Base-by-base conservation (phyloP, 2,329 filamentous ascomycete genomes). In the Aureobasidium uvarum region DNA sequence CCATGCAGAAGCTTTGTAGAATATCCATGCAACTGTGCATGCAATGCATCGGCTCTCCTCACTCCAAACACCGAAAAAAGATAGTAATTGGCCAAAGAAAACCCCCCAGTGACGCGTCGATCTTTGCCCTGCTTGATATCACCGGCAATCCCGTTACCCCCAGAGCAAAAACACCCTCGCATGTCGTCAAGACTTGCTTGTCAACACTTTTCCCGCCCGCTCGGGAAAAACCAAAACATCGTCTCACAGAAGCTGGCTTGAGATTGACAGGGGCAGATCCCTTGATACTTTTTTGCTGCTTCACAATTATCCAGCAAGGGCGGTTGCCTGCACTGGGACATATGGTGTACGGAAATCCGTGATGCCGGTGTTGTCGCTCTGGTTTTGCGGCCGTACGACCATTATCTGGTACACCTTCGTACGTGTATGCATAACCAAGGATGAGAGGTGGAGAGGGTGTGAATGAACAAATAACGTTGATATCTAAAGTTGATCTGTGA, bases 31-130 rank as follows among this genome's bases (percentile, higher is more conserved):
- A 41, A 36, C 5, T 8, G 23, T 23, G 7, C 48, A 45, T 62
- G 60, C 60, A 63, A 45, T 62, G 60, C 60, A 63, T 36, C 60
- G 60, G 60, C 60, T 63, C 60, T 54, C 60, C 60, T 52, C 60
- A 5, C 20, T 36, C 46, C 23, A 28, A 43, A 54, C 23, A 43
- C 60, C 60, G 60, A 23, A 62, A 62, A 14, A 1, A 18, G 25
- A 25, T 25, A 25, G n/a, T n/a, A n/a, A n/a, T n/a, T n/a, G n/a
- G n/a, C n/a, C 38, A 18, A 25, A 33, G 23, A 39, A 5, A 8
- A 13, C 38, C 38, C 38, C 33, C 33, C 10, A 6, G 48, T 62
- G 48, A 54, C 48, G 60, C 38, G 46, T 54, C 60, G 60, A 63
- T 63, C 48, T 63, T 63, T 25, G 14, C 45, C 45, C 23, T 25